These are phyloP conservation scores for Ganoderma meredithae DNA, from an alignment of 1,284 basidiomycete genomes.

Conservation along the genomic window DNA sequence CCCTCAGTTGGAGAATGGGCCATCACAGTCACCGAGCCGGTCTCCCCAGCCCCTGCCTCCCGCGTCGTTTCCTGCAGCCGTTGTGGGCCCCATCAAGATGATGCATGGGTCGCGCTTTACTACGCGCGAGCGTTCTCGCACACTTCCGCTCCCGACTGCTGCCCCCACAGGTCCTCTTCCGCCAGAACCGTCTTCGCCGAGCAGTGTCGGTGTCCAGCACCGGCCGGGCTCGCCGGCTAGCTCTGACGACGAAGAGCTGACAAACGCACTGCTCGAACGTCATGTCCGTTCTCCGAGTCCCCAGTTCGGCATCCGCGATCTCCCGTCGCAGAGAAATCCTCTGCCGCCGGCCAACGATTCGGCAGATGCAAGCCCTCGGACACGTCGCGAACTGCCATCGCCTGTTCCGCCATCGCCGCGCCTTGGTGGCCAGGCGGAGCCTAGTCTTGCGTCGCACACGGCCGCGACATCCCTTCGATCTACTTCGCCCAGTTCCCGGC, in stretches of 20 bases:
- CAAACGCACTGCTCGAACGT: constrained; percentile 35
- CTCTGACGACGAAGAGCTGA: constrained; percentile 41
- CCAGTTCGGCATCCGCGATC: constrained; percentile 38
- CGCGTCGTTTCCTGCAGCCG: constrained; percentile 5
- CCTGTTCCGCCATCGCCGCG: constrained; percentile 18
- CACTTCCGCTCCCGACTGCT: constrained; percentile 30
- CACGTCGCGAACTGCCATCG: constrained; percentile 26
- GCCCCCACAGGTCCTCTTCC: constrained; percentile 30
- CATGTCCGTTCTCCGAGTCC: constrained; percentile 40
- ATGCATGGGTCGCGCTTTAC: constrained; percentile 22
- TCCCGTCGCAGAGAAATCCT: constrained; percentile 20
- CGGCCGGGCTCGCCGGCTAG: constrained; percentile 28
- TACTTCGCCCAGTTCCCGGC: constrained; percentile 14
- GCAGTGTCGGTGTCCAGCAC: constrained; percentile 10
- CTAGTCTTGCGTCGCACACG: constrained; percentile 27
- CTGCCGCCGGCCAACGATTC: not conserved
- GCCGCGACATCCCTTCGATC: constrained; percentile 24
- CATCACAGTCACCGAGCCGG: constrained; percentile 10
- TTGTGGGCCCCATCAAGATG: not conserved
- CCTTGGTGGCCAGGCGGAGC: constrained; percentile 8
- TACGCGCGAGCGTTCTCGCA: constrained; percentile 32
- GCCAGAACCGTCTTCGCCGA: constrained; percentile 17
- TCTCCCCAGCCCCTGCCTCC: constrained; percentile 6
- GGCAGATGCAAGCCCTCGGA: not conserved
- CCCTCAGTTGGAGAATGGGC: constrained; percentile 19